A percentile compares a stretch with the other conserved stretches of the same genome.
Evolutionary conservation across 495 filamentous ascomycete species (phyloP).

Genomic region (Trichoderma reesei): DNA sequence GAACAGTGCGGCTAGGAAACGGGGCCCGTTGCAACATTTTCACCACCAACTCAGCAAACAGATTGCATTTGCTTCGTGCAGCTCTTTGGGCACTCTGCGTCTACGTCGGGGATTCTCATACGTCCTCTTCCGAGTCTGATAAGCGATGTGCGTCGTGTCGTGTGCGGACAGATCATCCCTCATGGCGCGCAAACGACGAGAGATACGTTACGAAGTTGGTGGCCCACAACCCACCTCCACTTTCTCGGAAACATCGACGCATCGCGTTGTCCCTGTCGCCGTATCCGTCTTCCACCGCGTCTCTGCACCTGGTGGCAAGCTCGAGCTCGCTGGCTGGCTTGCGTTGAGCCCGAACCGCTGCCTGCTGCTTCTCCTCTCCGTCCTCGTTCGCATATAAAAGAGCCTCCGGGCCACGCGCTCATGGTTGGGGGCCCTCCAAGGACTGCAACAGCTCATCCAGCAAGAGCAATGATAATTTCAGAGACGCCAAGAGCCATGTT

Average conservation of each 20-base stretch:
- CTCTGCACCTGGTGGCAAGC: neutral
- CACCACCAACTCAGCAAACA: neutral
- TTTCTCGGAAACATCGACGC: neutral
- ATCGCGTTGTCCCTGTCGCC: neutral
- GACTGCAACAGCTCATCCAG: neutral
- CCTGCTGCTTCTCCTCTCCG: neutral
- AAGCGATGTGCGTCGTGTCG: conserved; percentile 2
- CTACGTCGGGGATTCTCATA: neutral
- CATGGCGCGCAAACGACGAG: neutral
- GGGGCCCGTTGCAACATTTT: neutral
- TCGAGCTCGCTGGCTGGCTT: neutral
- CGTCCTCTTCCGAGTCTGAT: neutral
- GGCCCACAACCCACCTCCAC: neutral
- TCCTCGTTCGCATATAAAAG: neutral
- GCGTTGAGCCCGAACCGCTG: neutral
- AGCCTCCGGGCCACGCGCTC: neutral
- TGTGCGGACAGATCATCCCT: neutral
- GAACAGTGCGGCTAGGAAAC: neutral
- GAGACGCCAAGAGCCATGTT: neutral
- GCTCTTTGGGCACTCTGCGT: neutral
- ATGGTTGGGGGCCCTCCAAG: neutral
- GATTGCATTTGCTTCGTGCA: neutral
- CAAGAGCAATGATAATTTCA: neutral
- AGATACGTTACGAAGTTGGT: neutral
- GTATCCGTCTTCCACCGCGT: neutral